Evolutionary conservation across 352 stramenopile genomes (phyloP), one percentile per base, ranked within the genome.

Genomic region (Pythium inflatum): DNA sequence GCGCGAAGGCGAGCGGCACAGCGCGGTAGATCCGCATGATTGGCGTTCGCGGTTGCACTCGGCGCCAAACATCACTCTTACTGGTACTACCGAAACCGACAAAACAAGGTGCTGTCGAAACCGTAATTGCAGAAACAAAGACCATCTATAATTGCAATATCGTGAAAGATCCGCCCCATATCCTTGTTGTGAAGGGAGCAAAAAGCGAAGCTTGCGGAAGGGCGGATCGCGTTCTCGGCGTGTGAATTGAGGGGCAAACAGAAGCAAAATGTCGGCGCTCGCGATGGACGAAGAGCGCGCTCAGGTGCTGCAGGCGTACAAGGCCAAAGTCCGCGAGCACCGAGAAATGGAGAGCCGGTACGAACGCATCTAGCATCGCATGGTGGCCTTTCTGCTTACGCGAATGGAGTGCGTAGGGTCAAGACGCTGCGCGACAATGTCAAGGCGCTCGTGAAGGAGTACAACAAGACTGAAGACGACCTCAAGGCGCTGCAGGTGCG

Each of bases 381-480:
- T n/a, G n/a, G n/a, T n/a, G n/a, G n/a, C n/a, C n/a, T n/a, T 41
- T 14, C 8, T 41, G 14, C 34, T 22, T 43, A 20, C 8, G n/a
- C 45, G 28, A 40, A 62, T 16, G 41, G 18, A 50, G 18, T 25
- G 27, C 27, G 34, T 57, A 97, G 96, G 40, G 87, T 99, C 28
- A 99, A 99, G 85, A 95, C 89, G 68, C 97, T 99, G 87, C 91
- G 97, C 40, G 90, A 98, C 70, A 97, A 99, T 71, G 92, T 98
- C 36, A 98, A 98, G 72, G 85, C 88, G 30, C 87, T 99, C 8
- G 90, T 98, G 36, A 94, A 91, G 61, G 94, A 99, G 59, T 99
- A 98, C 82, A 97, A 99, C 85, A 99, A 99, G 87, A 99, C 98
- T 34, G 97, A 99, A 74, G 95, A 99, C 62, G 97, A 99, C 75